phyloP scores from a whole-genome alignment of 805 yeast genomes.

The Metschnikowia reukaufii region DNA sequence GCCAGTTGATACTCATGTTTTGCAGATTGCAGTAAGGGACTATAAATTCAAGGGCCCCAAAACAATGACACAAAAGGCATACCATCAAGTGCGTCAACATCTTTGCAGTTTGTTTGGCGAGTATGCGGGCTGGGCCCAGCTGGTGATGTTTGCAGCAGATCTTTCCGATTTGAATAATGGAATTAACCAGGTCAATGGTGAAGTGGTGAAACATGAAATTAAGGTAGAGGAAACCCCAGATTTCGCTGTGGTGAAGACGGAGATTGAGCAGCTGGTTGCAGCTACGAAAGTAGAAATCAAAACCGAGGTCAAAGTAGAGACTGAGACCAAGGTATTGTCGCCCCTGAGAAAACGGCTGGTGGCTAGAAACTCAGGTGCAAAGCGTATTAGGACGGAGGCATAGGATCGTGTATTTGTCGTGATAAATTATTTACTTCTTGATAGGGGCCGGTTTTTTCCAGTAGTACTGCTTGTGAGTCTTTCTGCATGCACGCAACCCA shows the following conservation, averaged over 20 bases:
- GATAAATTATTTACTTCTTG: slow-evolving; percentile 27
- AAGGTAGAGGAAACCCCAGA: slow-evolving; percentile 1
- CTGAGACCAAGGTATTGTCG: background rate
- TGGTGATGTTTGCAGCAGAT: slow-evolving; percentile 88
- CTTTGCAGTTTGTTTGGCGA: slow-evolving; percentile 78
- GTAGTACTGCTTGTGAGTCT: slow-evolving; percentile 86
- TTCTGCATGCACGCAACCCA: slow-evolving; percentile 82
- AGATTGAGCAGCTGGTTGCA: background rate
- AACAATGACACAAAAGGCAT: slow-evolving; percentile 50
- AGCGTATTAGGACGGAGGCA: too few relatives aligned
- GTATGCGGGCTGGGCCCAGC: slow-evolving; percentile 98
- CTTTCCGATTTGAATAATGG: slow-evolving; percentile 71
- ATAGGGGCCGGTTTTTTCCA: slow-evolving; percentile 63
- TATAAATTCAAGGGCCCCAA: slow-evolving; percentile 56
- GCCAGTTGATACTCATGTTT: slow-evolving; percentile 95
- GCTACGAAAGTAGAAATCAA: background rate
- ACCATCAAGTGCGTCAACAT: slow-evolving; percentile 55
- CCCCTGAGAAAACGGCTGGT: too few relatives aligned
- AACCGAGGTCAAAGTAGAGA: background rate
- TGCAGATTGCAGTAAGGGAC: slow-evolving; percentile 82
- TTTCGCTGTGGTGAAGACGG: background rate
- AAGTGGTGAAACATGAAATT: slow-evolving; percentile 17
- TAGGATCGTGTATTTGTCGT: too few relatives aligned
- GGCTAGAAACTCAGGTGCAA: too few relatives aligned
- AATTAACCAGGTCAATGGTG: slow-evolving; percentile 35